These are phyloP conservation scores for Blastocladiella emersonii DNA, from an alignment of 371 early-diverging fungal genomes.

Conservation along the genomic window DNA sequence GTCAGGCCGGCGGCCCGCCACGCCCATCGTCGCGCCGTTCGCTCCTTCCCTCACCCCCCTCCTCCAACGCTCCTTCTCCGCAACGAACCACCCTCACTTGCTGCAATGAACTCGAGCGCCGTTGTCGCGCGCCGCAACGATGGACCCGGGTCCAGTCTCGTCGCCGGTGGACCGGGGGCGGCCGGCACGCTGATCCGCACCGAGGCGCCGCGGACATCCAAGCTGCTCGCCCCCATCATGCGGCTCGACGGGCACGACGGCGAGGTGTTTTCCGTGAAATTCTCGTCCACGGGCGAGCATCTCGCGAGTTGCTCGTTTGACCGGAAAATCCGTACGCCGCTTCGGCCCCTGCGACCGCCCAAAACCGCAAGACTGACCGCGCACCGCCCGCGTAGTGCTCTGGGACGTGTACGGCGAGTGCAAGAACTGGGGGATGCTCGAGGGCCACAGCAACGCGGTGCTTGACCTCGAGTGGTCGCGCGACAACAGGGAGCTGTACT, in stretches of 20 bases:
- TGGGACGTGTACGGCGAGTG: slow-evolving; percentile 91
- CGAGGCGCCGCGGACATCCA: slow-evolving; percentile 66
- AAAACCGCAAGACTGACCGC: neutral
- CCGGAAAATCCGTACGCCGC: slow-evolving; percentile 53
- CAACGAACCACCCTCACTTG: too few relatives aligned
- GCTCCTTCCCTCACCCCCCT: too few relatives aligned
- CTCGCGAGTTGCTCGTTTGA: slow-evolving; percentile 76
- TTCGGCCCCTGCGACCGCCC: too few relatives aligned
- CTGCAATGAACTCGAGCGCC: too few relatives aligned
- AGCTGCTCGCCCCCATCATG: slow-evolving; percentile 77
- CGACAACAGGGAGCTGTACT: slow-evolving; percentile 58
- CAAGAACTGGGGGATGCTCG: slow-evolving; percentile 66
- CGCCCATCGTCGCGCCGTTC: too few relatives aligned
- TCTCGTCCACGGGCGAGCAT: slow-evolving; percentile 69
- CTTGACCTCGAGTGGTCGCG: slow-evolving; percentile 86
- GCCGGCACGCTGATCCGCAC: too few relatives aligned
- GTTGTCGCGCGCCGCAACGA: too few relatives aligned
- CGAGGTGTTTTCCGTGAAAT: slow-evolving; percentile 68
- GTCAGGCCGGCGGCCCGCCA: too few relatives aligned
- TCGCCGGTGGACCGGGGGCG: too few relatives aligned
- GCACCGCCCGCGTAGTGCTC: slow-evolving; percentile 39
- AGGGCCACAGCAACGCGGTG: slow-evolving; percentile 73
- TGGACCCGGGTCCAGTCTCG: too few relatives aligned
- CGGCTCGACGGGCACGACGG: slow-evolving; percentile 69
- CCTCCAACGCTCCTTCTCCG: too few relatives aligned